Percentiles rank a stretch among this genome's conserved stretches.
phyloP scores from a whole-genome alignment of 139 green algal species.

The Tetraselmis striata region DNA sequence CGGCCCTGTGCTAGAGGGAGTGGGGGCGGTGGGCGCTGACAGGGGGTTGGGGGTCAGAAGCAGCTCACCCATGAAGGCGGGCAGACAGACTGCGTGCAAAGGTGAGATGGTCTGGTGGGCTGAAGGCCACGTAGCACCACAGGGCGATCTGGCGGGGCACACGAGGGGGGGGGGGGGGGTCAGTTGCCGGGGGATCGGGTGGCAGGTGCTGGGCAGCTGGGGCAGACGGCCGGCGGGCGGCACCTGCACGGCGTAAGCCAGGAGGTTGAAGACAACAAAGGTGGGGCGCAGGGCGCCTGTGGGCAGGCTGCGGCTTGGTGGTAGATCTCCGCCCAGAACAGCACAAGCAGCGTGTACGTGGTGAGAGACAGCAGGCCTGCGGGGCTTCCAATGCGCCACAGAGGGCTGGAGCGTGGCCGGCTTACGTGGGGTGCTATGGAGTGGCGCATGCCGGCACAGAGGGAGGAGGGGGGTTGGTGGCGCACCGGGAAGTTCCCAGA shows the following conservation, averaged over 20 bases:
- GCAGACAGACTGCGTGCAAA: neutral
- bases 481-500: no score
- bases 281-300: slow-evolving; percentile 65
- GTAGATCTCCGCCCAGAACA: slow-evolving; percentile 99
- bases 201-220: no score
- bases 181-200: no score
- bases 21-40: no score
- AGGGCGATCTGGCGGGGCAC: neutral
- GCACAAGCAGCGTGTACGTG: slow-evolving; percentile 94
- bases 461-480: no score
- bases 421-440: no score
- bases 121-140: neutral
- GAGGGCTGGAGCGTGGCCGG: neutral
- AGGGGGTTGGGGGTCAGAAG: neutral
- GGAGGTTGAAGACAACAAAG: slow-evolving; percentile 80
- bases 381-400: neutral
- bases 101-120: neutral
- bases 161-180: no score
- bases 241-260: slow-evolving; percentile 74
- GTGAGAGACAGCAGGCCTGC: slow-evolving; percentile 94
- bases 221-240: slow-evolving; percentile 6
- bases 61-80: neutral
- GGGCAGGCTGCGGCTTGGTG: slow-evolving; percentile 86
- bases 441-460: no score
- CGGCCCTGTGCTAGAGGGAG: no score